These are phyloP conservation scores for Aphanomyces astaci DNA, from an alignment of 352 stramenopile genomes.

Conservation along the genomic window DNA sequence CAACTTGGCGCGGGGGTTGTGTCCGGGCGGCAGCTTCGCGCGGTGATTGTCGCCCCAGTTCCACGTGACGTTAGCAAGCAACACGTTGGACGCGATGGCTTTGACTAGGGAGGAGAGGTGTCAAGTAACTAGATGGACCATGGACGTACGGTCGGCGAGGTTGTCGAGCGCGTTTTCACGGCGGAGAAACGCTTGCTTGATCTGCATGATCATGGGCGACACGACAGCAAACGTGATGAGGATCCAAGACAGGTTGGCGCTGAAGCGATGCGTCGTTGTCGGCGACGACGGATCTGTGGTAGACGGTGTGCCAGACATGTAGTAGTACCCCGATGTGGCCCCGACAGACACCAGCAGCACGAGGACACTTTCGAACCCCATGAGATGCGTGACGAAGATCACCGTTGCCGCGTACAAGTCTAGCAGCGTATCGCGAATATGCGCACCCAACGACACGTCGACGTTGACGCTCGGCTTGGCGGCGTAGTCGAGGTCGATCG, in stretches of 20 bases:
- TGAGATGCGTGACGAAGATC: slow-evolving; percentile 64
- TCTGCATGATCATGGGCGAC: slow-evolving; percentile 84
- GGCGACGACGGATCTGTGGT: slow-evolving; percentile 29
- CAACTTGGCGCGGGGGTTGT: slow-evolving; percentile 49
- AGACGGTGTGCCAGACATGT: slow-evolving; percentile 37
- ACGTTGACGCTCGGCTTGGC: not conserved
- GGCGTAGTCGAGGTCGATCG: not conserved
- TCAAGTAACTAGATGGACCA: no score
- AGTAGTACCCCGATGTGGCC: slow-evolving; percentile 56
- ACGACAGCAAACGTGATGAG: slow-evolving; percentile 76
- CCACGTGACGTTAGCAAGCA: slow-evolving; percentile 72
- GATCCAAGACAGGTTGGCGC: slow-evolving; percentile 79
- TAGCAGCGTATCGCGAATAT: slow-evolving; percentile 47
- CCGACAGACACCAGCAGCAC: slow-evolving; percentile 54
- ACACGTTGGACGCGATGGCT: slow-evolving; percentile 58
- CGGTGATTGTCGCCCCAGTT: slow-evolving; percentile 70
- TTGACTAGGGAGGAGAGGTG: slow-evolving; percentile 30
- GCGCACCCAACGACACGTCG: not conserved
- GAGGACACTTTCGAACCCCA: slow-evolving; percentile 71
- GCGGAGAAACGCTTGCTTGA: slow-evolving; percentile 67
- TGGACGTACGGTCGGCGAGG: slow-evolving; percentile 47
- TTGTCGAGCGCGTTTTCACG: slow-evolving; percentile 61
- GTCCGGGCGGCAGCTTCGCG: slow-evolving; percentile 38
- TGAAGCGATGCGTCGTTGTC: slow-evolving; percentile 30
- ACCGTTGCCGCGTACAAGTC: slow-evolving; percentile 72